Percentiles rank a stretch among this genome's conserved stretches.
These are phyloP conservation scores for Castanea sativa DNA, from an alignment of 306 rosid genomes.

Conservation along the genomic window DNA sequence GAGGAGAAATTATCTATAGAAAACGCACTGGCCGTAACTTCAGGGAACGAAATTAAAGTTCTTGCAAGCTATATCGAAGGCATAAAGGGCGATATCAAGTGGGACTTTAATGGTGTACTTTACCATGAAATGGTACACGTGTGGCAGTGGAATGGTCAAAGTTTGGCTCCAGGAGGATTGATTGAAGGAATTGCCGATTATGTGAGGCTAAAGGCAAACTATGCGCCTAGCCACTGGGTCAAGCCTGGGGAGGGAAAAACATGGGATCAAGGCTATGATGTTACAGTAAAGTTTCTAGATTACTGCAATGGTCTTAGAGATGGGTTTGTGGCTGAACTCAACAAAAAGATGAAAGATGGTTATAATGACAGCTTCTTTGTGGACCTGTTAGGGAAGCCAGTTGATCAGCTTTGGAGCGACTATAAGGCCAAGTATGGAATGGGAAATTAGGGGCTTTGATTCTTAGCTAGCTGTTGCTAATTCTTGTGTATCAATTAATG, in stretches of 20 bases:
- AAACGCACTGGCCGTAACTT: no score
- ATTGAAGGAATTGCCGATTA: constrained; percentile 40
- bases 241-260: constrained; percentile 24
- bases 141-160: constrained; percentile 35
- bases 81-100: constrained; percentile 6
- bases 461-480: no score
- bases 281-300: constrained; percentile 44
- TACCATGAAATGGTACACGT: constrained; percentile 39
- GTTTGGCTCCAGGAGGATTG: neutral
- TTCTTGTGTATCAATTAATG: no score
- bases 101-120: constrained; percentile 26
- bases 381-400: constrained; percentile 32
- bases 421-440: constrained; percentile 37
- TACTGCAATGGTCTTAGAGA: constrained; percentile 27
- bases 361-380: constrained; percentile 32
- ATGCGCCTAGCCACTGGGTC: constrained; percentile 32
- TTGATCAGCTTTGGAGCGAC: constrained; percentile 33
- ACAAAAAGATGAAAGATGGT: constrained; percentile 29
- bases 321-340: constrained; percentile 44
- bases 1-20: neutral
- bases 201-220: constrained; percentile 41
- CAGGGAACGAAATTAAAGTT: constrained; percentile 33
- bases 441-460: no score
- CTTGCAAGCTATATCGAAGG: constrained; percentile 23
- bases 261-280: constrained; percentile 44